Base-by-base conservation (phyloP, 2,329 filamentous ascomycete species). In the Pyricularia sp. region DNA sequence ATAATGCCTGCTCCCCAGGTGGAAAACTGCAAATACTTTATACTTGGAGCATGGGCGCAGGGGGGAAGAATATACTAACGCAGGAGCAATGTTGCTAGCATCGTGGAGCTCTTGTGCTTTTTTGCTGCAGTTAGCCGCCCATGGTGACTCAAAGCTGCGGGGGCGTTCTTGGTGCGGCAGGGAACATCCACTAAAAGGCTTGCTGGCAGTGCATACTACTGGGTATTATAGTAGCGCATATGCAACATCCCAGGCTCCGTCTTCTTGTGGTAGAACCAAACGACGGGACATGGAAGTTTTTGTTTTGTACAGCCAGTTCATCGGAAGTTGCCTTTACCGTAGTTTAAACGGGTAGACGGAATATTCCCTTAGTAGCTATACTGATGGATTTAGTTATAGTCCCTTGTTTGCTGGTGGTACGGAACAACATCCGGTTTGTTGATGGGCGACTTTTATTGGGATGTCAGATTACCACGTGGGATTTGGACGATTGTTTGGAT, bases 111-210 rank as follows among this genome's bases (percentile, higher is more conserved):
- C 2, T 63, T 26, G 23, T 63, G 59, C 59, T 63, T 63, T 61
- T 63, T 63, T n/a, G 28, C 59, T 28, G 59, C 59, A 20, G 25
- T 28, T 63, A 63, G 59, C 59, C 58, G 58, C 58, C 58, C 3
- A 28, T 28, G 59, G 59, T 63, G 59, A 63, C 59, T 63, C 59
- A 63, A 63, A 63, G 59, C 59, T 28, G 59, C 26, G 59, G 59
- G 59, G 59, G 59, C 25, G 25, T 63, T 63, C 59, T 63, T 63
- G 59, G 59, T 63, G 59, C 59, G 25, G 59, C 59, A 63, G 59
- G 14, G 26, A 30, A 63, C 59, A 63, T 28, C 59, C 59, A 63
- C 59, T 61, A 61, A 28, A 63, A 63, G 14, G 59, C 59, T 63
- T 20, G 59, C 59, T 63, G 59, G 59, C 25, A 26, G 6, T 30